Evolutionary conservation across 2,329 filamentous ascomycete species (phyloP).

Genomic region (Aspergillus novoparasiticus): DNA sequence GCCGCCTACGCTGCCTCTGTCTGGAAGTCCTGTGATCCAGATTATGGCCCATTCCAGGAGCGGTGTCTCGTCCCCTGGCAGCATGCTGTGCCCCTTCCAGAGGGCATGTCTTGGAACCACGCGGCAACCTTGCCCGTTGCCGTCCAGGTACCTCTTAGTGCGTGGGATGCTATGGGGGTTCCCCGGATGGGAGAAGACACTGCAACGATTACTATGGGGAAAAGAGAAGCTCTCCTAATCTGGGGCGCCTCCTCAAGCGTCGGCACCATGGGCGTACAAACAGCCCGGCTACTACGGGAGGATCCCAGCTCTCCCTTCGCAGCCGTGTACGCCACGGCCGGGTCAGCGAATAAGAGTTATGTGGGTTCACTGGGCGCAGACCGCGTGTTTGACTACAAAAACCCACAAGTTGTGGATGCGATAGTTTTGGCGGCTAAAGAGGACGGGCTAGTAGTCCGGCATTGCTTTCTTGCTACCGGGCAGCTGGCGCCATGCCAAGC

Average conservation of each 20-base stretch:
- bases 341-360: constrained; percentile 37
- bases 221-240: constrained; percentile 42
- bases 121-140: constrained; percentile 47
- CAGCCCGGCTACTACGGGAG: constrained; percentile 39
- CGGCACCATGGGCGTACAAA: constrained; percentile 50
- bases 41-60: constrained; percentile 54
- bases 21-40: constrained; percentile 48
- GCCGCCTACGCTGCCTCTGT: constrained; percentile 42
- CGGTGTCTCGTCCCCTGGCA: constrained; percentile 47
- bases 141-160: constrained; percentile 39
- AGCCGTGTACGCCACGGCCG: constrained; percentile 48
- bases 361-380: constrained; percentile 34
- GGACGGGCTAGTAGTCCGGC: constrained; percentile 42
- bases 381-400: constrained; percentile 48
- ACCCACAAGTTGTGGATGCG: constrained; percentile 22
- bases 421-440: constrained; percentile 42
- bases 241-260: constrained; percentile 53
- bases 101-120: constrained; percentile 41
- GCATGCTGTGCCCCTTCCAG: constrained; percentile 41
- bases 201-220: constrained; percentile 8
- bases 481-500: constrained; percentile 39
- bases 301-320: constrained; percentile 35
- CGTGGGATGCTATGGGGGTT: constrained; percentile 45
- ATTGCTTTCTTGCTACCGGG: constrained; percentile 48
- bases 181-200: constrained; percentile 20